These are phyloP conservation scores for Wickerhamiella australiensis DNA, from an alignment of 805 yeast genomes.

Conservation along the genomic window DNA sequence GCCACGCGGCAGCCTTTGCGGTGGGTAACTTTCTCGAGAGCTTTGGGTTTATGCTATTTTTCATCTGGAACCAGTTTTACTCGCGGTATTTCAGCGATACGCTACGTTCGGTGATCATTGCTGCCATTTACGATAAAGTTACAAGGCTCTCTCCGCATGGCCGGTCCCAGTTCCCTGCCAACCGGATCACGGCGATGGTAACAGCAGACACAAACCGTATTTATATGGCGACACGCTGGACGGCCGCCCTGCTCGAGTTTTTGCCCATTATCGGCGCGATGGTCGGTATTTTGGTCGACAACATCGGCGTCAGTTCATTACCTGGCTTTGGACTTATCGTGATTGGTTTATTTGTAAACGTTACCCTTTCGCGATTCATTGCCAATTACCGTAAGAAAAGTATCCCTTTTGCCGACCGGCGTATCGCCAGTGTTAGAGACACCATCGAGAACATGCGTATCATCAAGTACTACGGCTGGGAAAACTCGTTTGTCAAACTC, in stretches of 20 bases:
- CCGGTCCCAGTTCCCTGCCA: constrained; percentile 48
- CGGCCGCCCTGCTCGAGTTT: constrained; percentile 18
- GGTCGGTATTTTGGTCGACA: constrained; percentile 49
- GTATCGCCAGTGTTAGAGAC: constrained; percentile 70
- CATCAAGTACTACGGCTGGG: constrained; percentile 89
- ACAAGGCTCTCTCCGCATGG: constrained; percentile 48
- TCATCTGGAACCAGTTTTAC: constrained; percentile 52
- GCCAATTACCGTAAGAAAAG: constrained; percentile 46
- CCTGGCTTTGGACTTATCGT: constrained; percentile 50
- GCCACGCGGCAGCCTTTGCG: constrained; percentile 61
- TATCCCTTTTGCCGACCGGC: constrained; percentile 54
- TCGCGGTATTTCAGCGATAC: constrained; percentile 60
- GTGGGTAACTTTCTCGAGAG: constrained; percentile 54
- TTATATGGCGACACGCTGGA: constrained; percentile 37
- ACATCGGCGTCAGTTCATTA: constrained; percentile 61
- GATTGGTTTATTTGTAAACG: constrained; percentile 32
- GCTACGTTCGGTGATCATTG: constrained; percentile 57
- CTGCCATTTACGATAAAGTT: constrained; percentile 58
- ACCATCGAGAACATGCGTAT: constrained; percentile 64
- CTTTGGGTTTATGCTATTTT: constrained; percentile 31
- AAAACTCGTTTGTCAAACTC: constrained; percentile 53
- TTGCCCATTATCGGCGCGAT: constrained; percentile 31
- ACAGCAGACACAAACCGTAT: constrained; percentile 78
- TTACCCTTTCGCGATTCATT: constrained; percentile 39
- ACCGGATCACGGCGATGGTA: constrained; percentile 62